These are phyloP conservation scores for Annulohypoxylon moriforme DNA, from an alignment of 495 filamentous ascomycete species.

Conservation along the genomic window DNA sequence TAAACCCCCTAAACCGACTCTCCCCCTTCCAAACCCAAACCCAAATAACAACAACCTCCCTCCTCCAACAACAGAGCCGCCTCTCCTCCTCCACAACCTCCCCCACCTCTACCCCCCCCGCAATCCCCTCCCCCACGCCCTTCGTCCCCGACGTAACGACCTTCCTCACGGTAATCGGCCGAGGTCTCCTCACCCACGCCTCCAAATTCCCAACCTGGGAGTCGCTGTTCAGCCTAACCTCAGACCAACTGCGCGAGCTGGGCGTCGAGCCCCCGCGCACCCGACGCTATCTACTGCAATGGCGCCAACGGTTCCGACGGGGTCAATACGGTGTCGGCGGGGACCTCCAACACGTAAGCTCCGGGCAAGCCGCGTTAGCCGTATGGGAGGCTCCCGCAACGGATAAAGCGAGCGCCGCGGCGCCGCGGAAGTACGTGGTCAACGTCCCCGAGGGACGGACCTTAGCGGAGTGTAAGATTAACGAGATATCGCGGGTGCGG, in stretches of 20 bases:
- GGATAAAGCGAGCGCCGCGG: slow-evolving; percentile 36
- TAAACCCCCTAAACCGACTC: slow-evolving; percentile 6
- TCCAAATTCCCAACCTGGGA: slow-evolving; percentile 90
- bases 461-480: slow-evolving; percentile 56
- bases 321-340: slow-evolving; percentile 83
- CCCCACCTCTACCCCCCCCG: slow-evolving; percentile 46
- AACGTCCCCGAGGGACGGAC: slow-evolving; percentile 72
- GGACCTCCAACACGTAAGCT: slow-evolving; percentile 75
- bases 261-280: slow-evolving; percentile 87
- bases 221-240: slow-evolving; percentile 82
- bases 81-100: slow-evolving; percentile 45
- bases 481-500: slow-evolving; percentile 62
- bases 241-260: slow-evolving; percentile 78
- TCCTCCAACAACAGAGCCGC: slow-evolving; percentile 31
- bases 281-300: slow-evolving; percentile 84
- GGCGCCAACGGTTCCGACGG: slow-evolving; percentile 83
- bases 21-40: slow-evolving; percentile 45
- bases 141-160: slow-evolving; percentile 88
- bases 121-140: slow-evolving; percentile 77
- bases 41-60: too few species aligned
- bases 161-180: slow-evolving; percentile 93
- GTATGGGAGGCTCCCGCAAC: slow-evolving; percentile 67
- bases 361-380: slow-evolving; percentile 76
- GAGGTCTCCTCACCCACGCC: slow-evolving; percentile 80
- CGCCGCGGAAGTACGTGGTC: slow-evolving; percentile 62